These are phyloP conservation scores for Elongisporangium senticosum DNA, from an alignment of 352 stramenopile species.

Conservation along the genomic window DNA sequence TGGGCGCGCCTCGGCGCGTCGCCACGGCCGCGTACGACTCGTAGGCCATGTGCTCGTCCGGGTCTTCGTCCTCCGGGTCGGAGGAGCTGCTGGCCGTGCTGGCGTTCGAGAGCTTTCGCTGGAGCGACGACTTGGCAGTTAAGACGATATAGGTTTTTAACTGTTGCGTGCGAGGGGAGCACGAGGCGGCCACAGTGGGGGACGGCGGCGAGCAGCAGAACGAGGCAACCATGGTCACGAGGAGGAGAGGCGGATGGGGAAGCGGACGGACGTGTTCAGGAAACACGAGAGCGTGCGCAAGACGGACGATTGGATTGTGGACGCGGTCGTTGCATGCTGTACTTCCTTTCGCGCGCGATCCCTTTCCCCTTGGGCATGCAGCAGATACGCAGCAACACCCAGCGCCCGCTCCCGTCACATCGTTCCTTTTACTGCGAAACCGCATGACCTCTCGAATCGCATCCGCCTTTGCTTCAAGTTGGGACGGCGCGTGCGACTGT, in stretches of 20 bases:
- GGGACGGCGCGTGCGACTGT: not conserved
- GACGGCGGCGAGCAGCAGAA: constrained; percentile 23
- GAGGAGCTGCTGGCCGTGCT: constrained; percentile 33
- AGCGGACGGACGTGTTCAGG: not conserved
- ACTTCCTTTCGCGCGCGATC: not conserved
- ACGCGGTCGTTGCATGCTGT: not conserved
- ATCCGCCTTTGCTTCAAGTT: not conserved
- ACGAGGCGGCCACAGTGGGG: constrained; percentile 13
- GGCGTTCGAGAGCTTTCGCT: constrained; percentile 20
- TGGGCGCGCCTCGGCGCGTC: constrained; percentile 30
- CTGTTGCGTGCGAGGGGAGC: constrained; percentile 4
- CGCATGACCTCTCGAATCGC: not conserved
- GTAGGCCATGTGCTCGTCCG: constrained; percentile 26
- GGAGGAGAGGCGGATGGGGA: constrained; percentile 3
- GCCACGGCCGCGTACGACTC: constrained; percentile 71
- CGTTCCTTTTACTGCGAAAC: not conserved
- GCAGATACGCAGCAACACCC: not conserved
- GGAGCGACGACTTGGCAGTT: constrained; percentile 19
- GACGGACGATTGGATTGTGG: not conserved
- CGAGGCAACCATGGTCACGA: constrained; percentile 16
- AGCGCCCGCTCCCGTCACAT: not conserved
- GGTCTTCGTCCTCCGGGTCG: constrained; percentile 30
- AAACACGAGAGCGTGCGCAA: constrained; percentile 1
- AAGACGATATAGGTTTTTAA: constrained; percentile 37
- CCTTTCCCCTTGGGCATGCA: not conserved